Evolutionary conservation across 176 grass and related monocot species (phyloP).

Genomic region (Sorghum bicolor): Sorghum_bicolor_NCBIv3 NC_012871.2:45420001-45420500

Average conservation of each 20-base stretch:
- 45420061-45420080: no score
- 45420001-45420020: neutral
- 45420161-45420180: neutral
- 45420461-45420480: neutral
- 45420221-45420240: no score
- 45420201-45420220: neutral
- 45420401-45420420: slow-evolving; percentile 56
- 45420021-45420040: neutral
- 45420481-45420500: slow-evolving; percentile 32
- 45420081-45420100: neutral
- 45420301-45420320: slow-evolving; percentile 3
- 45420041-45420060: neutral
- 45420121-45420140: neutral
- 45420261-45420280: neutral
- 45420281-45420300: neutral
- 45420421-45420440: neutral
- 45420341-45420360: slow-evolving; percentile 69
- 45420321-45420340: slow-evolving; percentile 83
- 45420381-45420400: slow-evolving; percentile 83
- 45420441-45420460: neutral
- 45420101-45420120: neutral
- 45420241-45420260: no score
- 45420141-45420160: neutral
- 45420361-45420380: slow-evolving; percentile 79
- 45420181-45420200: neutral